Conservation (phyloP, 768 basidiomycete species). For the Mycena chlorophos region DNA sequence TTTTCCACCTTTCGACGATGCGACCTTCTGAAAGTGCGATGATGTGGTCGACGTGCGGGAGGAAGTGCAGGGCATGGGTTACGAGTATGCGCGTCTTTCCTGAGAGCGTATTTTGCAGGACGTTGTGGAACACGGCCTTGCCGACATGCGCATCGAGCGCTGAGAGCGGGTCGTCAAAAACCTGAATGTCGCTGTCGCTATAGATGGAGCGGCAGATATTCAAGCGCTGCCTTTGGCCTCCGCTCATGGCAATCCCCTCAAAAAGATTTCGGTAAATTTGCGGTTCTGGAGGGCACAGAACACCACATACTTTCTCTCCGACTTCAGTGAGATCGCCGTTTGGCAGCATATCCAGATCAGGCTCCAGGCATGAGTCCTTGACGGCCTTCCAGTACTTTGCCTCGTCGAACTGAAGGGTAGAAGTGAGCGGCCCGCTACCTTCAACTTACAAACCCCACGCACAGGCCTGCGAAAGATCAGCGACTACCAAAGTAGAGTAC, state of each 20-base stretch:
- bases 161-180: slow-evolving; percentile 89
- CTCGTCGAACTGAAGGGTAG: slow-evolving; percentile 59
- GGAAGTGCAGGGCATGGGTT: slow-evolving; percentile 89
- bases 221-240: slow-evolving; percentile 76
- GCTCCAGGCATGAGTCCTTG: slow-evolving; percentile 72
- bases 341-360: slow-evolving; percentile 75
- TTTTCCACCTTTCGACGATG: slow-evolving; percentile 58
- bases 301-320: slow-evolving; percentile 56
- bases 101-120: slow-evolving; percentile 60
- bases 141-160: slow-evolving; percentile 93
- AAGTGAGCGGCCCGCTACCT: too few relatives aligned
- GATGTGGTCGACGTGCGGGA: slow-evolving; percentile 86
- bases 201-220: slow-evolving; percentile 89
- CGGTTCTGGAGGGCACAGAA: neutral
- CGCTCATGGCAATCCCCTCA: slow-evolving; percentile 85
- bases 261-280: slow-evolving; percentile 14
- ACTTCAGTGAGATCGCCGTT: slow-evolving; percentile 84
- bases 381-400: slow-evolving; percentile 82
- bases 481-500: too few relatives aligned
- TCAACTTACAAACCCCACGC: neutral
- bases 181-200: slow-evolving; percentile 80
- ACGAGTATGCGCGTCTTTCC: slow-evolving; percentile 86
- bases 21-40: slow-evolving; percentile 74
- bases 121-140: slow-evolving; percentile 82
- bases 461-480: neutral